Base-by-base conservation (phyloP, 305 asterid genomes). In the Fraxinus nigra region DNA sequence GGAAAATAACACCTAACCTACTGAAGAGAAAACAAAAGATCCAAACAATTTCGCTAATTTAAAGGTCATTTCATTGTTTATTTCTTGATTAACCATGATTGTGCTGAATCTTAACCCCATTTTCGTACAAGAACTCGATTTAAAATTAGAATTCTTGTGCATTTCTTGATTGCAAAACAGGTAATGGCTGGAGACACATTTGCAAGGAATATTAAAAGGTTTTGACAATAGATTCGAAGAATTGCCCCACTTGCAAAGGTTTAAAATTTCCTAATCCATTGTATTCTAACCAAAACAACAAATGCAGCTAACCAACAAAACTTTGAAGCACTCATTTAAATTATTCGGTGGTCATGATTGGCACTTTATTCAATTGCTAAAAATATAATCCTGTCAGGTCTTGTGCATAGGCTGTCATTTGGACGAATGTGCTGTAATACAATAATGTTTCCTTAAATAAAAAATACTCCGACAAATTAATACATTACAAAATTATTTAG, bases 361-460 rank as follows among this genome's bases (percentile, higher is more conserved):
- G 56, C 79, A 75, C 63, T 78, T 81, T 76, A 81, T 78, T 28
- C 38, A 78, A 34, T 5, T 7, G 35, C 61, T 78, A 30, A 54
- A 80, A 61, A 70, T 72, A 56, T 38, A 73, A 59, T 65, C 61
- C 77, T 28, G 40, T n/a, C 63, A n/a, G 61, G 63, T 24, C 78
- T 40, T 56, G 5, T 20, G 30, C 69, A 59, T 20, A 8, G 69
- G 85, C 87, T 81, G 87, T 81, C 84, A 73, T 80, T 81, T 83
- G 85, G 85, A 81, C 67, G 73, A 78, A 74, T 83, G 73, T 74
- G 85, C n/a, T 72, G 28, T 32, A 14, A 14, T 80, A 35, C 24
- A 20, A 30, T 54, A 76, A 73, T 72, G 79, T 51, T 81, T 82
- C 82, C 86, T 79, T 84, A 82, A 81, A 77, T 82, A 76, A 78